phyloP scores from a whole-genome alignment of 106 monocot genomes.

The Posidonia australis region DNA sequence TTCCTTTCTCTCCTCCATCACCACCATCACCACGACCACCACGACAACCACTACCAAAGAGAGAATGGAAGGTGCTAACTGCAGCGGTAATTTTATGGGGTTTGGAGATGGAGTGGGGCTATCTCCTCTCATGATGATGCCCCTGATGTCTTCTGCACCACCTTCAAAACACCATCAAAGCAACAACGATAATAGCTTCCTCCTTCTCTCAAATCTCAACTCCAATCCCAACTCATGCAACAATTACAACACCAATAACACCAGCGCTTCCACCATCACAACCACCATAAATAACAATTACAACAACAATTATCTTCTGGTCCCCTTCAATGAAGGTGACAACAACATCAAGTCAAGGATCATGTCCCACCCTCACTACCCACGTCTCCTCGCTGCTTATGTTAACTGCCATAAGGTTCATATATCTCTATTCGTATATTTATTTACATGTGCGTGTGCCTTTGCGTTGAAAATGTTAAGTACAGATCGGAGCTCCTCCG shows the following conservation, averaged over 20 bases:
- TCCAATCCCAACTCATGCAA: background rate
- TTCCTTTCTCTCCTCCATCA: background rate
- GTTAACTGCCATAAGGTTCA: constrained; percentile 57
- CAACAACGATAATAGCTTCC: background rate
- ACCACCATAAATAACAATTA: no score
- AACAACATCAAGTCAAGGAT: constrained; percentile 53
- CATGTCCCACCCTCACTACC: constrained; percentile 68
- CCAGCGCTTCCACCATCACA: no score
- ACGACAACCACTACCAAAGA: no score
- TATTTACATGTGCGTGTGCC: background rate
- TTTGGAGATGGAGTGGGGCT: constrained; percentile 28
- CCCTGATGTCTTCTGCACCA: constrained; percentile 18
- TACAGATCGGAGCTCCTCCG: constrained; percentile 54
- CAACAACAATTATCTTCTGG: constrained; percentile 1
- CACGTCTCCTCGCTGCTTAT: constrained; percentile 60
- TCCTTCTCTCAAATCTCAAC: constrained; percentile 12
- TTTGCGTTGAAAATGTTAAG: background rate
- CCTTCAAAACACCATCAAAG: constrained; percentile 1
- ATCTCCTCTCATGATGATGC: constrained; percentile 52
- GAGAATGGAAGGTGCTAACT: no score
- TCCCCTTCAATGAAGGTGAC: background rate
- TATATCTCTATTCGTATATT: background rate
- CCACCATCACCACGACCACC: no score
- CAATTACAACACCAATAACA: constrained; percentile 5
- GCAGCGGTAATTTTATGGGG: constrained; percentile 5